Evolutionary conservation across 371 early-diverging fungal species (phyloP).

Genomic region (Mortierella sp.): DNA sequence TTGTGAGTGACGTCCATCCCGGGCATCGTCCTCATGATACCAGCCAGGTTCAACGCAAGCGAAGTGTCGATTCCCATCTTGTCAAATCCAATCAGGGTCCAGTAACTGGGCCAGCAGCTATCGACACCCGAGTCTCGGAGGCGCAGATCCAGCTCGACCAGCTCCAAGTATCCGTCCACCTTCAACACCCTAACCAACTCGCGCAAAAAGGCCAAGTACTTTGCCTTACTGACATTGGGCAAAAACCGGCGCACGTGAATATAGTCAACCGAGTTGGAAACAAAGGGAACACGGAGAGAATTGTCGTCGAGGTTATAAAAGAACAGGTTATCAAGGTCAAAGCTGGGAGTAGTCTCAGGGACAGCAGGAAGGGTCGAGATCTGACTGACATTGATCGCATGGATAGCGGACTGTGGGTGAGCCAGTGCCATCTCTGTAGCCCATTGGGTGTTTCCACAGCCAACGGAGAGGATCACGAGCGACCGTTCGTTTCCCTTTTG

Average conservation of each 20-base stretch:
- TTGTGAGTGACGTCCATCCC: slow-evolving; percentile 41
- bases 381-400: slow-evolving; percentile 57
- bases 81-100: slow-evolving; percentile 56
- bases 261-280: slow-evolving; percentile 55
- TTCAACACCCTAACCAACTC: slow-evolving; percentile 54
- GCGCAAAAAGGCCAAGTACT: slow-evolving; percentile 47
- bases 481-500: slow-evolving; percentile 37
- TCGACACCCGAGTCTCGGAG: slow-evolving; percentile 45
- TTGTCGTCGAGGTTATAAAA: slow-evolving; percentile 58
- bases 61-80: slow-evolving; percentile 56
- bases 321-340: slow-evolving; percentile 56
- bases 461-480: slow-evolving; percentile 55
- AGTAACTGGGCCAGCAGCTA: slow-evolving; percentile 57
- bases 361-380: slow-evolving; percentile 41
- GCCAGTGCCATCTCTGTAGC: slow-evolving; percentile 56
- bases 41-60: slow-evolving; percentile 45
- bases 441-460: slow-evolving; percentile 55
- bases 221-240: slow-evolving; percentile 53
- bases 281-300: slow-evolving; percentile 48
- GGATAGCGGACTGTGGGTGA: slow-evolving; percentile 55
- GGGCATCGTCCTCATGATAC: slow-evolving; percentile 46
- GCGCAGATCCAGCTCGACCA: slow-evolving; percentile 51
- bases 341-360: slow-evolving; percentile 44
- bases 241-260: slow-evolving; percentile 55
- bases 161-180: slow-evolving; percentile 48